Evolutionary conservation across 1,139 yeast genomes (phyloP), one percentile per base, ranked within the genome.

Genomic region (Tardiomyces blankii): DNA sequence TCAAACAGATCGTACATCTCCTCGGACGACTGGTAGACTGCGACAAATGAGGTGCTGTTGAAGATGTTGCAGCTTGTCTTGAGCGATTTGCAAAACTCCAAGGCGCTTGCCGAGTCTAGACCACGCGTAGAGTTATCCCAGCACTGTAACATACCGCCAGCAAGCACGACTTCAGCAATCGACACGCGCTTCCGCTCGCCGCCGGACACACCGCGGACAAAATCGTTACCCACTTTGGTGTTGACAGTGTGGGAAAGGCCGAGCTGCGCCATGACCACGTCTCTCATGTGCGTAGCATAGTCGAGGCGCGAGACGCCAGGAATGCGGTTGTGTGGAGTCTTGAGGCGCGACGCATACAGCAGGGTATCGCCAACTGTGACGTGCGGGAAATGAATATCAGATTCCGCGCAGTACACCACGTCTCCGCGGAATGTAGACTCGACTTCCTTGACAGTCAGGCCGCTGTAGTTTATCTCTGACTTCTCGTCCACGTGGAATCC

Each of bases 181-280:
- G 87, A 79, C 28, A 82, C 87, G 62, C 88, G 77, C 63, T 81
- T 81, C 56, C 88, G 70, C 64, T 82, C 87, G 66, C 88, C 88
- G 55, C 89, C 89, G 41, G 87, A 80, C 38, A 82, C 82, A n/a
- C n/a, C n/a, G 59, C 87, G 72, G 42, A 81, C 75, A 49, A 70
- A 77, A 57, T 80, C 84, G 57, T 78, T 73, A 48, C 87, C 87
- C 33, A 80, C 88, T 53, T 75, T 73, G 27, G 88, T 80, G 59
- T 80, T 72, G 50, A 74, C 70, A n/a, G 85, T 80, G 56, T 81
- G 87, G 40, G 73, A 66, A 42, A 82, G 67, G 53, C 89, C 89
- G 58, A 76, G 82, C 19, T 81, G 78, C 18, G 89, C 86, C 85
- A 80, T 80, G 49, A 73, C 71, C 18, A 82, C 83, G 39, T 77